These are phyloP conservation scores for Rhodosporidiobolus odoratus DNA, from an alignment of 768 basidiomycete species.

Conservation along the genomic window DNA sequence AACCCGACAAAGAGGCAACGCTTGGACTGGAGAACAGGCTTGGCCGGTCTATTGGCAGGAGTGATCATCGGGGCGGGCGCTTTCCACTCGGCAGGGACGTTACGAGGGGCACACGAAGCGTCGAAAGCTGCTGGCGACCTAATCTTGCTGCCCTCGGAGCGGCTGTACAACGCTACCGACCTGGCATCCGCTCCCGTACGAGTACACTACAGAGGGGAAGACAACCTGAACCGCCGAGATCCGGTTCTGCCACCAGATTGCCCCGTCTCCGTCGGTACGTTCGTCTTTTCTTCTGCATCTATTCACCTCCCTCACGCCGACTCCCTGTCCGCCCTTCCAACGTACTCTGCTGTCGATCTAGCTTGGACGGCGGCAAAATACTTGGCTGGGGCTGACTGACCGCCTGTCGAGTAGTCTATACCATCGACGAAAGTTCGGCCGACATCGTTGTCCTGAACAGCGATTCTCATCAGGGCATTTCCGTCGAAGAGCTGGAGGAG, in stretches of 20 bases:
- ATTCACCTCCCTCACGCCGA: no score
- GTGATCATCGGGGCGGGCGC: not conserved
- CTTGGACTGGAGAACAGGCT: not conserved
- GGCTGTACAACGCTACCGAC: not conserved
- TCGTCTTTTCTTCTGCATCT: no score
- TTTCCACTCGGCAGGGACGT: not conserved
- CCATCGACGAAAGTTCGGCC: constrained; percentile 9
- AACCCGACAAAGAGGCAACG: not conserved
- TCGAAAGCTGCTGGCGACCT: not conserved
- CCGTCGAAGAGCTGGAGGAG: not conserved
- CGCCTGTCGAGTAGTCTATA: not conserved
- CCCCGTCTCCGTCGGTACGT: constrained; percentile 20
- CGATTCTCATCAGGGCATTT: not conserved
- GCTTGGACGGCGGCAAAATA: no score
- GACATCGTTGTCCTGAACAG: constrained; percentile 26
- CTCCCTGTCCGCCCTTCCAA: not conserved
- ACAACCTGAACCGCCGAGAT: not conserved
- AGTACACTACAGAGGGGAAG: constrained; percentile 10
- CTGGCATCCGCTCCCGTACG: constrained; percentile 4
- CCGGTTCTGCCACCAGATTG: constrained; percentile 15
- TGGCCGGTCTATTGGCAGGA: not conserved
- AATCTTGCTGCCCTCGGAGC: no score
- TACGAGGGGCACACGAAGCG: not conserved
- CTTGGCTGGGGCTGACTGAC: not conserved
- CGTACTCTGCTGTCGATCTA: not conserved